Conservation (phyloP, 345 rosid species). For the Populus euphratica region DNA sequence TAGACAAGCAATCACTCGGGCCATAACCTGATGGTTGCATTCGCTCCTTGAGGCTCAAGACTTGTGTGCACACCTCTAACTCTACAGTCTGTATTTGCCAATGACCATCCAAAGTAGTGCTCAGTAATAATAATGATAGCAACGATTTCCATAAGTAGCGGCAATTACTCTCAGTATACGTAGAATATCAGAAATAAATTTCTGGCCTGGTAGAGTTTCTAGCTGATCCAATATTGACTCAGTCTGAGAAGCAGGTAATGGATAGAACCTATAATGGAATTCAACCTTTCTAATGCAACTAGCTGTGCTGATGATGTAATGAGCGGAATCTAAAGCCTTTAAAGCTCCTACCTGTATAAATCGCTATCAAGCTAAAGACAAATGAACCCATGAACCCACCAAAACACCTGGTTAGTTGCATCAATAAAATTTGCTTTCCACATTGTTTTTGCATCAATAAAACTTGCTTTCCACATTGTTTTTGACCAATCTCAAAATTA, state of each 20-base stretch:
- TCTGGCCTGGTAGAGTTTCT: background rate
- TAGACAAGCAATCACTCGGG: background rate
- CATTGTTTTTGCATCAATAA: constrained; percentile 5
- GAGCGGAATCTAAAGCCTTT: background rate
- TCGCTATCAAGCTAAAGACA: constrained; percentile 9
- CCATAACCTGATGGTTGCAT: background rate
- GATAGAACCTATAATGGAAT: constrained; percentile 2
- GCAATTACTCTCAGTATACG: background rate
- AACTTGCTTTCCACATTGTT: constrained; percentile 3
- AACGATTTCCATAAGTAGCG: background rate
- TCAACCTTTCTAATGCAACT: background rate
- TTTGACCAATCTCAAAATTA: constrained; percentile 13
- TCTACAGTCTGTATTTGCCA: too few species aligned
- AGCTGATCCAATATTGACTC: background rate
- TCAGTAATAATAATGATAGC: background rate
- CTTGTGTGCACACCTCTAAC: background rate
- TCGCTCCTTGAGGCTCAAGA: background rate
- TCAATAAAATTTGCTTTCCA: constrained; percentile 13
- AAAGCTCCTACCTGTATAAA: background rate
- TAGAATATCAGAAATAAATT: background rate
- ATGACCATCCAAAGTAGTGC: background rate
- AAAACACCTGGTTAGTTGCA: background rate
- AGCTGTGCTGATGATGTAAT: background rate
- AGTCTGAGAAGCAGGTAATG: constrained; percentile 2
- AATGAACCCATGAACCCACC: constrained; percentile 16